Base-by-base conservation (phyloP, 2,329 filamentous ascomycete species). In the Endocalyx cinctus region DNA sequence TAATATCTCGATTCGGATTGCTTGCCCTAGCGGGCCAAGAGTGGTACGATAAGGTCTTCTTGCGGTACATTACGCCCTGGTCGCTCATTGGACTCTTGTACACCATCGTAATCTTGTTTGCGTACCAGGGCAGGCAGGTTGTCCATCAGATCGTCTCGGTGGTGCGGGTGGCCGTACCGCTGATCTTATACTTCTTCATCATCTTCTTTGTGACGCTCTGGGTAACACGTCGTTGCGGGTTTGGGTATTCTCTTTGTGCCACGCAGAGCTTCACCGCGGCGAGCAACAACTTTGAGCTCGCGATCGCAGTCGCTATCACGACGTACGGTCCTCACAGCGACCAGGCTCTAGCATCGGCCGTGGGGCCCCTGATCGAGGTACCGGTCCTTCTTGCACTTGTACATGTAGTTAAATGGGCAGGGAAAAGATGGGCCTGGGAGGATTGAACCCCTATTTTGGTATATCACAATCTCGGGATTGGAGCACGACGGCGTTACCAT, bases 261-360 rank as follows among this genome's bases (percentile, higher is more conserved):
- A 90, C 87, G 2, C 87, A 94, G 60, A 88, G 84, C 52, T 92
- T 94, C 50, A 94, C 86, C 0, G 89, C 87, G 0, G 84, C 86
- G 1, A 94, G 87, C 56, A 95, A 95, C 54, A 94, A 95, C 55
- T 95, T 95, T 51, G 88, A 95, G 64, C 65, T 95, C 16, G 87
- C 88, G 0, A 94, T 95, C 60, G 87, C 87, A 0, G 87, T 95
- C 0, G 85, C 85, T 0, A 80, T 94, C 4, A 83, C 87, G 0
- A 82, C 82, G 0, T 94, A 84, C 60, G 88, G 87, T 0, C 72
- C 82, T 0, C 65, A 83, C 25, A 90, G 84, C 48, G 79, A 88
- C 31, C 80, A 94, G 59, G 87, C 87, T 1, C 64, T 94, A 27
- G 87, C 88, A 1, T 71, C 84, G 6, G 94, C 87, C 0, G 87